These are phyloP conservation scores for Stephania cephalantha DNA, from an alignment of 164 flowering plant species.

Conservation along the genomic window DNA sequence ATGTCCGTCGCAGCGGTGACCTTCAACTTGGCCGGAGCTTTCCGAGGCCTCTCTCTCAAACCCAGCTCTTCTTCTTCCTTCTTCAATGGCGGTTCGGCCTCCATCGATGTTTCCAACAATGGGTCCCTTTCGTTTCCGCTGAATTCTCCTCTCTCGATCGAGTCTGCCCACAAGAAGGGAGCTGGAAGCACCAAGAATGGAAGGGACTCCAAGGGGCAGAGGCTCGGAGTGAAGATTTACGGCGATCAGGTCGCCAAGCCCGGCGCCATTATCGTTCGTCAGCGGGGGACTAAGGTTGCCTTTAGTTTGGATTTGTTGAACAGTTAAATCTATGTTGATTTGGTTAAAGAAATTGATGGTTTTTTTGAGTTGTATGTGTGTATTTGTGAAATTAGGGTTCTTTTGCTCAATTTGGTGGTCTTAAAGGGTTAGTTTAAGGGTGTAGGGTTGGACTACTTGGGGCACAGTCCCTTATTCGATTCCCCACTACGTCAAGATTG, in stretches of 20 bases:
- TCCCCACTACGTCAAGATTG: no score
- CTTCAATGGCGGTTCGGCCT: constrained; percentile 42
- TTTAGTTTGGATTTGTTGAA: constrained; percentile 1
- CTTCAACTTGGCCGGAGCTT: constrained; percentile 48
- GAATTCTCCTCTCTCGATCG: constrained; percentile 49
- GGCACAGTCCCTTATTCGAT: no score
- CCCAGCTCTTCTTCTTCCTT: constrained; percentile 50
- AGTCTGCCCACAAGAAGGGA: constrained; percentile 92
- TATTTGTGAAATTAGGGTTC: not conserved
- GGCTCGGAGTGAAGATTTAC: constrained; percentile 87
- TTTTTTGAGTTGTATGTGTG: not conserved
- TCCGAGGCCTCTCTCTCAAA: constrained; percentile 48
- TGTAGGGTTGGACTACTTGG: not conserved
- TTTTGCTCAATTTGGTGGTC: not conserved
- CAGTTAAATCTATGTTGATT: not conserved
- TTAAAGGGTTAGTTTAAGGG: not conserved
- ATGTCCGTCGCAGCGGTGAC: constrained; percentile 36
- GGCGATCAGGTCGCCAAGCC: constrained; percentile 94
- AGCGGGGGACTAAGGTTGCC: constrained; percentile 83
- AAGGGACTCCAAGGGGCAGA: constrained; percentile 72
- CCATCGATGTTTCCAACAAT: constrained; percentile 15
- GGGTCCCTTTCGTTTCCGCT: constrained; percentile 32
- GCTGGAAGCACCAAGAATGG: constrained; percentile 97
- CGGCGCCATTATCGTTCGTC: constrained; percentile 83
- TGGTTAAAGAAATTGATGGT: not conserved